phyloP scores from a whole-genome alignment of 169 alveolate species.

The Neospora caninum region DNA sequence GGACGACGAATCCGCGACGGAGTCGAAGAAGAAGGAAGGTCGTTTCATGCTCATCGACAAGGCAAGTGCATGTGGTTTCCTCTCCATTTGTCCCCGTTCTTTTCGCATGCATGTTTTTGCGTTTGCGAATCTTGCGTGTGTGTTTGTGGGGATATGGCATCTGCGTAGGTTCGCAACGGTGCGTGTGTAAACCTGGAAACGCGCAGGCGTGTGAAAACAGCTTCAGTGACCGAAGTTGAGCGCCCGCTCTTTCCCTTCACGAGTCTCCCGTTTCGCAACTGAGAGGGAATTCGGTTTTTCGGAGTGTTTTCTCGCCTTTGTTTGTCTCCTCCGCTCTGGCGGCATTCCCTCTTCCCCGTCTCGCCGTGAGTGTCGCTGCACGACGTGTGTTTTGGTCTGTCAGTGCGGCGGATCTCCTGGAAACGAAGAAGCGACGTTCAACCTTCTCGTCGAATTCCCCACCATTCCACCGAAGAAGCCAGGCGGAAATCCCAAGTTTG shows the following conservation, averaged over 20 bases:
- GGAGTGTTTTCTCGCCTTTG: background rate
- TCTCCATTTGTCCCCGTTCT: too few relatives aligned
- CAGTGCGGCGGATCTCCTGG: conserved; percentile 59
- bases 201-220: too few relatives aligned
- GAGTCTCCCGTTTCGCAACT: too few relatives aligned
- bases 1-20: conserved; percentile 50
- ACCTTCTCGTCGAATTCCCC: conserved; percentile 32
- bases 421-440: conserved; percentile 50
- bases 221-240: too few relatives aligned
- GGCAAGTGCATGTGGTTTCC: conserved; percentile 8
- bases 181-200: too few relatives aligned
- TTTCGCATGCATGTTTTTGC: background rate
- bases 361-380: background rate
- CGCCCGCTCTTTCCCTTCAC: too few relatives aligned
- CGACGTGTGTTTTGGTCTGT: too few relatives aligned
- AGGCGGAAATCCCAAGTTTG: conserved; percentile 45
- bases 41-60: conserved; percentile 49
- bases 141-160: background rate
- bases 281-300: too few relatives aligned
- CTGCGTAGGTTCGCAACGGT: too few relatives aligned
- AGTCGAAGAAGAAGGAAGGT: conserved; percentile 46
- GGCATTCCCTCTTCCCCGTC: background rate
- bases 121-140: background rate
- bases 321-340: background rate
- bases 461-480: conserved; percentile 58